Evolutionary conservation across 169 alveolate genomes (phyloP), one percentile per base, ranked within the genome.

Genomic region (Prorocentrum cordatum): DNA sequence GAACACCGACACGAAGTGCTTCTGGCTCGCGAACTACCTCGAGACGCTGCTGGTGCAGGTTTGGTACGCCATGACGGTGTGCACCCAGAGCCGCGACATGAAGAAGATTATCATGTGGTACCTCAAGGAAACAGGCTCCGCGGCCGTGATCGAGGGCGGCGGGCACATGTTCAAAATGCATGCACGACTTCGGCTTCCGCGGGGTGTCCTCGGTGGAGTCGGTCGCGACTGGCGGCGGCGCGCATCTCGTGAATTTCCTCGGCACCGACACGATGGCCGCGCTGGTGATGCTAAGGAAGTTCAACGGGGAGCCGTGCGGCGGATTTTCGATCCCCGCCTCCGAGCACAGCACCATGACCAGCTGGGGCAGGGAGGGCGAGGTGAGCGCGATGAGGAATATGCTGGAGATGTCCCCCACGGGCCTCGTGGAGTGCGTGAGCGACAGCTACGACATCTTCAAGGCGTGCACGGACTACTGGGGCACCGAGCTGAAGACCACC

Each of bases 181-280:
- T 80, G 38, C 77, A 80, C 54, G 89, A 80, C 66, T 61, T 80
- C 67, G 89, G 89, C 39, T 80, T 80, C 89, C 89, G 77, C 20
- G 77, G 90, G 39, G 90, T 62, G n/a, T 80, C 90, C 36, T 80
- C 90, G 20, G 90, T 80, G 90, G 90, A 80, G 54, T 62, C 80
- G 16, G 90, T 79, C 6, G 79, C 79, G 54, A 4, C 62, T 31
- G 80, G 80, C 16, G 90, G 80, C 1, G 79, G 68, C 0, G 80
- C 70, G 12, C 90, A 80, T 36, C 29, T 80, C 67, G 90, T 80
- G 58, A 80, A 80, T 26, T 80, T 80, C 68, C 33, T 62, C 1
- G 90, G 90, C 27, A 39, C 90, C 14, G 90, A 80, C 90, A 80
- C 80, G 29, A 59, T 62, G 80, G 80, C 80, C 3, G 90, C 90